Evolutionary conservation across 2,329 filamentous ascomycete genomes (phyloP).

Genomic region (Sarocladium strictum): DNA sequence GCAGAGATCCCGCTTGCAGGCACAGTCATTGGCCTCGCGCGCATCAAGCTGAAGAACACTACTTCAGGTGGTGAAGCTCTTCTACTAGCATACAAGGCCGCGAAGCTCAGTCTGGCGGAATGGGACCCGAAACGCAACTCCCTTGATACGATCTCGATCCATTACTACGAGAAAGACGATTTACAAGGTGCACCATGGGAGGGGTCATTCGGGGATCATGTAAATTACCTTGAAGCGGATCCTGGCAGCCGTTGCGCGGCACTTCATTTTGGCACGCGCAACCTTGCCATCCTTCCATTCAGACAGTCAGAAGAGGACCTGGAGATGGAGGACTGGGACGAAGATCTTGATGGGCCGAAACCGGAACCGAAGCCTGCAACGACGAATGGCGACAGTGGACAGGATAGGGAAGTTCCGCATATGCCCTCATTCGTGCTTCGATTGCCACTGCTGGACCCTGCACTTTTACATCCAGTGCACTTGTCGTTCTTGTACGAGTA

Average conservation of each 20-base stretch:
- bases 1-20: conserved; percentile 80
- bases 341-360: conserved; percentile 66
- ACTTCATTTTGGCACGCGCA: conserved; percentile 83
- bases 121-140: conserved; percentile 80
- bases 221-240: conserved; percentile 80
- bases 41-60: conserved; percentile 66
- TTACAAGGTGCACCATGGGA: conserved; percentile 78
- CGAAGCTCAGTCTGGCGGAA: conserved; percentile 86
- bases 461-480: conserved; percentile 81
- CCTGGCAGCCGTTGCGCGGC: conserved; percentile 90
- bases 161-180: conserved; percentile 97
- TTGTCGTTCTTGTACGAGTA: conserved; percentile 95
- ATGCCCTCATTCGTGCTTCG: conserved; percentile 88
- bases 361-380: conserved; percentile 29
- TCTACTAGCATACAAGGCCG: conserved; percentile 79
- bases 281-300: conserved; percentile 91
- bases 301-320: conserved; percentile 80
- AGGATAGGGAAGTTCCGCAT: conserved; percentile 59
- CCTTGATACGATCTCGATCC: conserved; percentile 86
- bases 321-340: conserved; percentile 87
- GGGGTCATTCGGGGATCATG: conserved; percentile 65
- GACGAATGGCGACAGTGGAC: conserved; percentile 29
- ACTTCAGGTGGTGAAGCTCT: conserved; percentile 79
- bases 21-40: conserved; percentile 75
- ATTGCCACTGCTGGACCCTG: conserved; percentile 80